Conservation (phyloP, 2,329 filamentous ascomycete species). For the Venturia aucupariae region DNA sequence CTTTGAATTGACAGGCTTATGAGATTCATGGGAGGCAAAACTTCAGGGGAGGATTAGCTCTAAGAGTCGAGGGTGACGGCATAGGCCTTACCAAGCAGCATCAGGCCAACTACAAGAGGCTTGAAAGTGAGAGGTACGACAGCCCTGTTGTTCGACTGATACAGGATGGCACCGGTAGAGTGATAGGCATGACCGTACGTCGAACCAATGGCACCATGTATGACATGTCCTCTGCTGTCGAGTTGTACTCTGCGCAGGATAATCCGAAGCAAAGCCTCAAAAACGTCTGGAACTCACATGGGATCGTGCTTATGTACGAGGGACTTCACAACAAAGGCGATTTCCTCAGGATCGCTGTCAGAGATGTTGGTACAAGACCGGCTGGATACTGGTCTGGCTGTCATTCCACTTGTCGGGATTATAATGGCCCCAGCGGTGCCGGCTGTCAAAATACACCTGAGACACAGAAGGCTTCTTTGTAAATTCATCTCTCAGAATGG, state of each 20-base stretch:
- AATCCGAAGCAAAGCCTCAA: conserved; percentile 52
- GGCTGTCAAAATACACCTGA: conserved; percentile 49
- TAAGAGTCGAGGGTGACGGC: conserved; percentile 51
- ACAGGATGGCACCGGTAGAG: conserved; percentile 24
- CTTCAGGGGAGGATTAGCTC: conserved; percentile 58
- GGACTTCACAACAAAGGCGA: conserved; percentile 58
- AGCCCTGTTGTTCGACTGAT: conserved; percentile 37
- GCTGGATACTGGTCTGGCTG: conserved; percentile 56
- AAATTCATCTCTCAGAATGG: too few relatives aligned
- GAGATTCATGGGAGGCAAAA: conserved; percentile 50
- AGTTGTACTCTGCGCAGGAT: conserved; percentile 50
- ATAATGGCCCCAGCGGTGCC: conserved; percentile 44
- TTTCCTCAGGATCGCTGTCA: conserved; percentile 44
- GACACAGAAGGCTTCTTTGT: too few relatives aligned
- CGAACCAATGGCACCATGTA: conserved; percentile 18
- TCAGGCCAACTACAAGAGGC: conserved; percentile 32
- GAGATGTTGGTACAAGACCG: conserved; percentile 41
- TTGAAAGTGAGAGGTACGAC: conserved; percentile 38
- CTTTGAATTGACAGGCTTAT: conserved; percentile 58
- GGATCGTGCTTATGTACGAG: conserved; percentile 53
- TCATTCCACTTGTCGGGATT: conserved; percentile 58
- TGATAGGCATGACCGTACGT: conserved; percentile 27
- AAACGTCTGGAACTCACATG: conserved; percentile 50
- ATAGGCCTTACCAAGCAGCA: conserved; percentile 49
- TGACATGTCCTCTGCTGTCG: conserved; percentile 27